Evolutionary conservation across 495 filamentous ascomycete species (phyloP), one percentile per base, ranked within the genome.

Genomic region (Aspergillus sclerotiicarbonarius): DNA sequence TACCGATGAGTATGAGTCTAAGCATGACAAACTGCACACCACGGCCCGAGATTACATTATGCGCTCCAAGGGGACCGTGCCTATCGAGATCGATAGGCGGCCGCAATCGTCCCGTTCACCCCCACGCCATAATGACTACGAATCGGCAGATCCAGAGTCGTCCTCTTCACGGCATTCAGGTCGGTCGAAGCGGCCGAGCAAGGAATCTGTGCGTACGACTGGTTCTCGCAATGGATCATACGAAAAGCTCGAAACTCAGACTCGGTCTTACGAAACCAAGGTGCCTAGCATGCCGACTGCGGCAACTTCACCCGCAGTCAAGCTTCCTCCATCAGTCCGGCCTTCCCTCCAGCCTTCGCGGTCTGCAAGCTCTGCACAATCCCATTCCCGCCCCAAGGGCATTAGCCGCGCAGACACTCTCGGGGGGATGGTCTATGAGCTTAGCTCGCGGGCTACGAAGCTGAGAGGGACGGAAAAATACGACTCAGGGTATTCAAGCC

Each of bases 401-500:
- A 62, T 61, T 33, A 54, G 59, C 48, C 67, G 66, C 25, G 59
- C 65, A 1, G 70, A 64, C 25, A 25, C 2, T 6, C 54, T 72
- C 33, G 35, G 62, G 19, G 47, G 61, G 19, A 73, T 70, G 70
- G 62, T 56, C 19, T 61, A 58, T 18, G 44, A 62, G 8, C 37
- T 62, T 15, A 65, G 71, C 9, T 39, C 59, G 29, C 74, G 75
- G 6, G 56, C 76, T 16, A 69, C 76, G 6, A 77, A 70, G 53
- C 57, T 70, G 16, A 57, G 71, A 56, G 54, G 60, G 8, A 29
- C 54, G 5, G 72, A 78, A 6, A 64, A 68, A 51, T 63, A 75
- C 25, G 79, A 82, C 44, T 80, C 78, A 5, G 76, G 76, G 10
- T 77, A 79, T 54, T 79, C 74, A 10, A 79, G 75, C 54, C 71